A percentile compares a stretch with the other conserved stretches of the same genome.
Evolutionary conservation across 2,329 filamentous ascomycete genomes (phyloP).

Genomic region (Colletotrichum acutatum): DNA sequence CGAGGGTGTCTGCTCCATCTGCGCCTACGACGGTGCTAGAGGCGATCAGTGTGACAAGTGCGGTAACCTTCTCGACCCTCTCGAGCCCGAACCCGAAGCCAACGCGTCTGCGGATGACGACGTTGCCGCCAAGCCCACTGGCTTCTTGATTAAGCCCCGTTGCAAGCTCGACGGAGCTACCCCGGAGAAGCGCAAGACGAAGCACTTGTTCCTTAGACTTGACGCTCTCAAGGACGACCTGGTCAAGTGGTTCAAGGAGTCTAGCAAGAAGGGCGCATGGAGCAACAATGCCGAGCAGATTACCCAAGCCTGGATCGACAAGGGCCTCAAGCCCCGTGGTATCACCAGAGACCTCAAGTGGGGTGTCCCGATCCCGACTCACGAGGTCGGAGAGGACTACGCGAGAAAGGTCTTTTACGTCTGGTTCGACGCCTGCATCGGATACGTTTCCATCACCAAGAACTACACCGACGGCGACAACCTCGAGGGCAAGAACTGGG

Average conservation of each 20-base stretch:
- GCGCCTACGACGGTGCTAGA: constrained; percentile 76
- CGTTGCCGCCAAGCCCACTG: constrained; percentile 48
- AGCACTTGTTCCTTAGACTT: constrained; percentile 89
- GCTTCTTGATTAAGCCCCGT: constrained; percentile 79
- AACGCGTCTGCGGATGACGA: constrained; percentile 41
- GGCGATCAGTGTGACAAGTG: constrained; percentile 77
- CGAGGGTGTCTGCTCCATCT: constrained; percentile 82
- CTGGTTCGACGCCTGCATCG: constrained; percentile 41
- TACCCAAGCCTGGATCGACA: constrained; percentile 82
- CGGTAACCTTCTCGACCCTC: constrained; percentile 76
- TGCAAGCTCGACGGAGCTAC: constrained; percentile 92
- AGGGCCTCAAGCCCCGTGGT: constrained; percentile 85
- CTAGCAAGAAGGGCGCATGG: constrained; percentile 81
- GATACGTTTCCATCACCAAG: constrained; percentile 94
- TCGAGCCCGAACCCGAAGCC: constrained; percentile 63
- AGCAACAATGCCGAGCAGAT: constrained; percentile 80
- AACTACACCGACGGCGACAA: constrained; percentile 76
- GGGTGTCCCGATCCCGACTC: constrained; percentile 73
- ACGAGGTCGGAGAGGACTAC: constrained; percentile 62
- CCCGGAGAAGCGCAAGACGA: constrained; percentile 83
- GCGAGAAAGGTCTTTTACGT: constrained; percentile 85
- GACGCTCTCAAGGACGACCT: constrained; percentile 85
- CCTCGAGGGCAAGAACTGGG: constrained; percentile 74
- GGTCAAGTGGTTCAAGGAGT: constrained; percentile 79
- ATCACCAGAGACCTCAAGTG: constrained; percentile 95